Evolutionary conservation across 345 rosid genomes (phyloP).

Genomic region (Aquilaria malaccensis): DNA sequence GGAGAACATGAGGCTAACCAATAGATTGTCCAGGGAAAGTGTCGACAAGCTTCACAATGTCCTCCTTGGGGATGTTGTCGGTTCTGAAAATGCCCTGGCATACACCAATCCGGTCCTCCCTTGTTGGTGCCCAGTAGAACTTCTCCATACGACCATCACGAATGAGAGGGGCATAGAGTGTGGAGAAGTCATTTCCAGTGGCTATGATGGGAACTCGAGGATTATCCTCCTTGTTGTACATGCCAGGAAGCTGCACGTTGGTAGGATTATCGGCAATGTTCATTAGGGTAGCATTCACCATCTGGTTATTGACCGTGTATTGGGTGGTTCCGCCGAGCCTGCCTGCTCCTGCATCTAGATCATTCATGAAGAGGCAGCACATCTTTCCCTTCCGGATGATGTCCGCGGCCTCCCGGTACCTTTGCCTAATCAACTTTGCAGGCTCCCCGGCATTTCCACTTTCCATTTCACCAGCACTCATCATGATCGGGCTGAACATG

Average conservation of each 20-base stretch:
- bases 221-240: slow-evolving; percentile 48
- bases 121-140: slow-evolving; percentile 57
- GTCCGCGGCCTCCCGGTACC: slow-evolving; percentile 49
- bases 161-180: slow-evolving; percentile 48
- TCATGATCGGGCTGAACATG: slow-evolving; percentile 35
- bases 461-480: slow-evolving; percentile 59
- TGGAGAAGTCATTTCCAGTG: slow-evolving; percentile 58
- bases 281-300: slow-evolving; percentile 64
- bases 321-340: slow-evolving; percentile 52
- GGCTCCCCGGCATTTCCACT: slow-evolving; percentile 62
- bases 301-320: slow-evolving; percentile 50
- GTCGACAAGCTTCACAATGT: slow-evolving; percentile 47
- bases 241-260: slow-evolving; percentile 49
- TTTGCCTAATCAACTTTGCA: slow-evolving; percentile 46
- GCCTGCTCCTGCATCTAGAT: slow-evolving; percentile 52
- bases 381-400: slow-evolving; percentile 42
- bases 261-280: slow-evolving; percentile 61
- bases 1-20: slow-evolving; percentile 22
- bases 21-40: slow-evolving; percentile 50
- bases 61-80: slow-evolving; percentile 29
- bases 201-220: slow-evolving; percentile 49
- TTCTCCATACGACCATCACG: slow-evolving; percentile 62
- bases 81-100: slow-evolving; percentile 40
- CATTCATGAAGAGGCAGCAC: slow-evolving; percentile 51
- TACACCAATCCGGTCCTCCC: slow-evolving; percentile 49